phyloP scores from a whole-genome alignment of 352 stramenopile species.

The Achlya hypogyna region DNA sequence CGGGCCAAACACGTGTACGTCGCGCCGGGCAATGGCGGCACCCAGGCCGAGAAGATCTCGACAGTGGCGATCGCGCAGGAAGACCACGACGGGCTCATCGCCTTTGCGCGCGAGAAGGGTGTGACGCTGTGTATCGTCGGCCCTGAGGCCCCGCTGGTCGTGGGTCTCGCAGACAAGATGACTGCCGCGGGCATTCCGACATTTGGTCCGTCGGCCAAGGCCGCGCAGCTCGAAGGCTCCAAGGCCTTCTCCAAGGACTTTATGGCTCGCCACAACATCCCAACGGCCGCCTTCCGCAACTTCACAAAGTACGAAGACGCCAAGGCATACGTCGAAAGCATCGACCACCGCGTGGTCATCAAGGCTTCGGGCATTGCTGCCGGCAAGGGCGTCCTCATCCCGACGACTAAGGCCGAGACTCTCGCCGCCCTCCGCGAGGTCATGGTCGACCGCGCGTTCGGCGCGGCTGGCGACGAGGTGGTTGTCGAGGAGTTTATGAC shows the following conservation, averaged over 20 bases:
- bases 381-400: slow-evolving; percentile 98
- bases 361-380: slow-evolving; percentile 99
- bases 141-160: slow-evolving; percentile 95
- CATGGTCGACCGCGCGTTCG: slow-evolving; percentile 96
- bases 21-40: slow-evolving; percentile 88
- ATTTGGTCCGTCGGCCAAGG: slow-evolving; percentile 94
- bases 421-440: slow-evolving; percentile 92
- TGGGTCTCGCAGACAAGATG: slow-evolving; percentile 93
- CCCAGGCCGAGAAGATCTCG: slow-evolving; percentile 43
- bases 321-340: slow-evolving; percentile 87
- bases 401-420: slow-evolving; percentile 87
- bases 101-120: slow-evolving; percentile 78
- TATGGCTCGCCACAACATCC: slow-evolving; percentile 95
- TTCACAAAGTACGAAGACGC: slow-evolving; percentile 92
- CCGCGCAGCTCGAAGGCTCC: slow-evolving; percentile 95
- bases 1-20: slow-evolving; percentile 76
- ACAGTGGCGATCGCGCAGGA: slow-evolving; percentile 66
- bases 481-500: slow-evolving; percentile 98
- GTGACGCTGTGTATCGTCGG: slow-evolving; percentile 96
- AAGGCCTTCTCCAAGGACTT: slow-evolving; percentile 99
- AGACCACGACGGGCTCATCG: slow-evolving; percentile 59
- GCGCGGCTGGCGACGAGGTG: slow-evolving; percentile 91
- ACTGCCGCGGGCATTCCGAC: slow-evolving; percentile 84
- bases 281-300: slow-evolving; percentile 94
- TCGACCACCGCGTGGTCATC: slow-evolving; percentile 94